Base-by-base conservation (phyloP, 164 flowering plant species). In the Vitis amurensis region DNA sequence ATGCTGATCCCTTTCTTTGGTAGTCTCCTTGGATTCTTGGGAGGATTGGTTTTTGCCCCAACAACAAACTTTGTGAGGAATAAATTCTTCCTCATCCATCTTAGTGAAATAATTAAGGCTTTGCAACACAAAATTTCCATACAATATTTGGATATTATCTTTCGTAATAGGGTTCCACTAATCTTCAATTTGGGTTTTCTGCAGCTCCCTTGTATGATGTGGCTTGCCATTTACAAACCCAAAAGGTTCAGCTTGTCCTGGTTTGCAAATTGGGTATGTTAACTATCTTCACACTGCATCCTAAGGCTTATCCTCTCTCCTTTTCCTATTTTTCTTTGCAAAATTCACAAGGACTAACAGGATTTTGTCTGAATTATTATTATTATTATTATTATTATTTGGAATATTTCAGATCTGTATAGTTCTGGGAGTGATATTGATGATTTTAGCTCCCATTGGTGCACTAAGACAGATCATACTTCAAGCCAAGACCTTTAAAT, bases 41-140 rank as follows among this genome's bases (percentile, higher is more conserved):
- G 90, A 64, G 91, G 91, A 44, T 83, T 87, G 73, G 91, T 86
- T 64, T 78, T 87, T 64, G 91, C 91, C 49, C 91, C 91, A 62
- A 82, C 88, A 57, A 71, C 87, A 52, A 85, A 85, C 68, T 87
- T 27, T 52, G 91, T 87, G 73, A 82, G 82, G 23, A 31, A 64
- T 11, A 62, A 11, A 29, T 29, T 12, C 60, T 0, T 23, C n/a
- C 11, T n/a, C 31, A 29, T 44, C 4, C 4, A 30, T 59, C 48
- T 23, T 23, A 23, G 27, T 23, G 27, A 23, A 23, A 23, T 23
- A 23, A 23, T 23, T 23, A 23, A 23, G 27, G 27, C 27, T 23
- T 23, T 23, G 27, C 27, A 23, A 23, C 27, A 23, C 27, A 23
- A 23, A 1, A 59, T 56, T 47, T 56, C 29, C 15, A 7, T 57